Conservation (phyloP, 1,284 basidiomycete species). For the Lentinus polychrous region DNA sequence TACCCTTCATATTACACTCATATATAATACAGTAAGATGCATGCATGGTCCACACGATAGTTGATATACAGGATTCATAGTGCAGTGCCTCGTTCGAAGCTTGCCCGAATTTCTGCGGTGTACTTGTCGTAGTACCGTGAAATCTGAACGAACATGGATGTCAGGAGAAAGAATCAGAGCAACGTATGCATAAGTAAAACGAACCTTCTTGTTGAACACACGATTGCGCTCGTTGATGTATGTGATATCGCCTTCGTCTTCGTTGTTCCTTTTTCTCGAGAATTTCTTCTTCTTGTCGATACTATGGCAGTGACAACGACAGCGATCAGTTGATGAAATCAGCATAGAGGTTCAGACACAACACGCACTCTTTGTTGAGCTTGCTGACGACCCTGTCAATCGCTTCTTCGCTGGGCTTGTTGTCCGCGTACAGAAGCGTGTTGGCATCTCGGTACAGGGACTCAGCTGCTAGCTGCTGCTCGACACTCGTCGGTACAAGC, state of each 20-base stretch:
- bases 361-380: slow-evolving; percentile 86
- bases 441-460: slow-evolving; percentile 87
- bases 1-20: too few species aligned
- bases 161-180: slow-evolving; percentile 2
- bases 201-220: slow-evolving; percentile 98
- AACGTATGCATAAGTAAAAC: slow-evolving; percentile 10
- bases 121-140: slow-evolving; percentile 97
- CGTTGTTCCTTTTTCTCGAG: slow-evolving; percentile 82
- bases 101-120: slow-evolving; percentile 89
- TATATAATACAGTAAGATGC: slow-evolving; percentile 5
- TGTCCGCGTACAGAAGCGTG: slow-evolving; percentile 87
- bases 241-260: slow-evolving; percentile 91
- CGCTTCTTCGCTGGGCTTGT: slow-evolving; percentile 89
- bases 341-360: neutral
- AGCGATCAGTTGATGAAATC: slow-evolving; percentile 6
- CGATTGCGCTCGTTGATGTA: slow-evolving; percentile 99
- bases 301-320: slow-evolving; percentile 31
- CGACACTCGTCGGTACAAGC: slow-evolving; percentile 19
- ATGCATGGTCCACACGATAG: slow-evolving; percentile 10
- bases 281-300: slow-evolving; percentile 85
- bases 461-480: slow-evolving; percentile 68
- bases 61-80: slow-evolving; percentile 39
- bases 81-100: slow-evolving; percentile 93
- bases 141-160: slow-evolving; percentile 51
- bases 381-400: slow-evolving; percentile 90